Evolutionary conservation across 345 rosid genomes (phyloP).

Genomic region (Eucalyptus globulus): DNA sequence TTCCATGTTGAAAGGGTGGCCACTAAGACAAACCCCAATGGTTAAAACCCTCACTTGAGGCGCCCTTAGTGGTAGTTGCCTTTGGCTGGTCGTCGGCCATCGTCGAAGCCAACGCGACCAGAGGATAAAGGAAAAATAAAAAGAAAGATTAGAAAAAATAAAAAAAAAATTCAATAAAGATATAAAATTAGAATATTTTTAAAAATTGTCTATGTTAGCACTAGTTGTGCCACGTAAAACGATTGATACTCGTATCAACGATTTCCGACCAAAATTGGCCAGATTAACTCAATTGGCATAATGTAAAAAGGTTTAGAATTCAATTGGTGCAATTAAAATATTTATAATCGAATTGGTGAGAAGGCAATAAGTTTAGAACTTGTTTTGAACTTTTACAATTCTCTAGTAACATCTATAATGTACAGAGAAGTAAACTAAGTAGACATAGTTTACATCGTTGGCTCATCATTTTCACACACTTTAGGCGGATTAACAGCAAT

Average conservation of each 20-base stretch:
- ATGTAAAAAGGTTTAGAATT: too few relatives aligned
- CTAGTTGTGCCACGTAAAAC: accelerated
- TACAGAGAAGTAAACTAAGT: background rate
- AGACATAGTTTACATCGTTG: background rate
- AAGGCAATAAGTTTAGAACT: too few relatives aligned
- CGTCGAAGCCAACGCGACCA: accelerated
- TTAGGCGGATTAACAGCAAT: background rate
- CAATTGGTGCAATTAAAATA: too few relatives aligned
- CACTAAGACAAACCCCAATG: accelerated
- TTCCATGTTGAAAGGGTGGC: accelerated
- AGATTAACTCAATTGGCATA: too few relatives aligned
- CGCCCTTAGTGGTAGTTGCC: background rate
- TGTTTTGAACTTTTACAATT: too few relatives aligned
- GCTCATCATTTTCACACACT: background rate
- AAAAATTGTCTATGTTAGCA: too few relatives aligned
- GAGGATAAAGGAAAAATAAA: background rate
- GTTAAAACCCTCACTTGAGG: background rate
- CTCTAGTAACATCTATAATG: background rate
- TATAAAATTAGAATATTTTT: too few relatives aligned
- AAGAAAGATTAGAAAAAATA: too few relatives aligned
- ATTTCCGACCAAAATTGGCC: accelerated
- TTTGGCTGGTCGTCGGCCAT: accelerated
- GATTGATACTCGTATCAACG: accelerated
- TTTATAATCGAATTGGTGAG: too few relatives aligned
- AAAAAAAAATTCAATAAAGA: too few relatives aligned